Percentiles rank a stretch among this genome's conserved stretches.
phyloP scores from a whole-genome alignment of 345 rosid genomes.

The Adansonia digitata region DNA sequence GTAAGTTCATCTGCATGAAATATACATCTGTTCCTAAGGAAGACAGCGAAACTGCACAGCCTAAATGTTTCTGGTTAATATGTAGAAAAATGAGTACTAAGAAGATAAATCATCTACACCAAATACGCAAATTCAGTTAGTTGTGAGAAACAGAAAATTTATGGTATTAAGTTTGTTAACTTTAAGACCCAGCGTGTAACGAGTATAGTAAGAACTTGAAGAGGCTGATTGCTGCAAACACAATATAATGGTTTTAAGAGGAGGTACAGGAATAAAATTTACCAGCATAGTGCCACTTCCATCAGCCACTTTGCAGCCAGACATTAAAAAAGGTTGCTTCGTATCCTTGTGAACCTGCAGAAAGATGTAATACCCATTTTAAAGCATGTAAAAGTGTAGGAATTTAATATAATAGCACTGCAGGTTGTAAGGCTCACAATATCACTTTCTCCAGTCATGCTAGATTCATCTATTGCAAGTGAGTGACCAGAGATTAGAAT shows the following conservation, averaged over 20 bases:
- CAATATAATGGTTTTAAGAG: not conserved
- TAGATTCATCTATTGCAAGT: conserved; percentile 88
- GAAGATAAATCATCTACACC: not conserved
- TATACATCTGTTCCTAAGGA: not conserved
- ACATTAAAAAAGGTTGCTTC: conserved; percentile 82
- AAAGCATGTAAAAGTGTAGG: not conserved
- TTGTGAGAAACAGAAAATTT: not conserved
- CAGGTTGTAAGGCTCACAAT: conserved; percentile 42
- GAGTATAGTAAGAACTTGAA: not conserved
- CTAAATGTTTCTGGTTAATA: not conserved
- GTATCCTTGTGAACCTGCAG: conserved; percentile 80
- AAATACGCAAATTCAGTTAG: not conserved
- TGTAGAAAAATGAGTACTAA: not conserved
- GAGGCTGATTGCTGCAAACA: not conserved
- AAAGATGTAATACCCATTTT: not conserved
- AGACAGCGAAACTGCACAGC: not conserved
- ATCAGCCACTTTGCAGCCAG: conserved; percentile 99
- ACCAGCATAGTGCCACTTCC: conserved; percentile 96
- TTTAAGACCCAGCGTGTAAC: not conserved
- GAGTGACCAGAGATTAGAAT: conserved; percentile 76
- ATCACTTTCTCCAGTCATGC: conserved; percentile 99
- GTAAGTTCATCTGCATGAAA: not conserved
- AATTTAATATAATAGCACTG: not conserved
- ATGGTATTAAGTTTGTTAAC: not conserved
- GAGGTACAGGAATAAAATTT: conserved; percentile 15